phyloP scores from a whole-genome alignment of 2,329 filamentous ascomycete species.

The Aspergillus terreus region DNA sequence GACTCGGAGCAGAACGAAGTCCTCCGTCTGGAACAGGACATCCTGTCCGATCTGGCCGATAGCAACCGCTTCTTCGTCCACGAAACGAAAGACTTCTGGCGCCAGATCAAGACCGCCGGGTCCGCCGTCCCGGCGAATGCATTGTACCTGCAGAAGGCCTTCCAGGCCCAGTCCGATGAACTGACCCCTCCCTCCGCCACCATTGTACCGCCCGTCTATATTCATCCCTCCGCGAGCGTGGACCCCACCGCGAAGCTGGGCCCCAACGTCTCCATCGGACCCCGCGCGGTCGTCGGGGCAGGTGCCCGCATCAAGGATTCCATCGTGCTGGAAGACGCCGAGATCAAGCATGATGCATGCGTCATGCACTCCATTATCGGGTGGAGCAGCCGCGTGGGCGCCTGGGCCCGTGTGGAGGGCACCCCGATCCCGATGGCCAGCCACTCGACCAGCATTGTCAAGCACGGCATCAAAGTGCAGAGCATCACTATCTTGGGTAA shows the following conservation, averaged over 20 bases:
- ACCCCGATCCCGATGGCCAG: slow-evolving; percentile 82
- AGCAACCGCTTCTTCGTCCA: slow-evolving; percentile 98
- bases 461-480: slow-evolving; percentile 98
- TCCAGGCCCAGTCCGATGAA: slow-evolving; percentile 76
- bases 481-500: slow-evolving; percentile 97
- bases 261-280: slow-evolving; percentile 92
- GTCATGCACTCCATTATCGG: slow-evolving; percentile 95
- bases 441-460: slow-evolving; percentile 91
- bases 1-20: slow-evolving; percentile 77
- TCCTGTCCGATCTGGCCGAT: slow-evolving; percentile 90
- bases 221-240: slow-evolving; percentile 85
- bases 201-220: slow-evolving; percentile 89
- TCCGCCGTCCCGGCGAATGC: slow-evolving; percentile 96
- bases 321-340: slow-evolving; percentile 89
- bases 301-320: slow-evolving; percentile 93
- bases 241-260: slow-evolving; percentile 95
- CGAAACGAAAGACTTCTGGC: slow-evolving; percentile 99
- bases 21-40: slow-evolving; percentile 94
- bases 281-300: slow-evolving; percentile 77
- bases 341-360: slow-evolving; percentile 96
- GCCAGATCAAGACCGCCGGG: slow-evolving; percentile 98
- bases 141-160: slow-evolving; percentile 90
- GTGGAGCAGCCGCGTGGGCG: slow-evolving; percentile 91
- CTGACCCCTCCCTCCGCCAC: slow-evolving; percentile 78
- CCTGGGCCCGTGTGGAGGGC: slow-evolving; percentile 97